These are phyloP conservation scores for Epichloe festucae DNA, from an alignment of 2,329 filamentous ascomycete species.

Conservation along the genomic window DNA sequence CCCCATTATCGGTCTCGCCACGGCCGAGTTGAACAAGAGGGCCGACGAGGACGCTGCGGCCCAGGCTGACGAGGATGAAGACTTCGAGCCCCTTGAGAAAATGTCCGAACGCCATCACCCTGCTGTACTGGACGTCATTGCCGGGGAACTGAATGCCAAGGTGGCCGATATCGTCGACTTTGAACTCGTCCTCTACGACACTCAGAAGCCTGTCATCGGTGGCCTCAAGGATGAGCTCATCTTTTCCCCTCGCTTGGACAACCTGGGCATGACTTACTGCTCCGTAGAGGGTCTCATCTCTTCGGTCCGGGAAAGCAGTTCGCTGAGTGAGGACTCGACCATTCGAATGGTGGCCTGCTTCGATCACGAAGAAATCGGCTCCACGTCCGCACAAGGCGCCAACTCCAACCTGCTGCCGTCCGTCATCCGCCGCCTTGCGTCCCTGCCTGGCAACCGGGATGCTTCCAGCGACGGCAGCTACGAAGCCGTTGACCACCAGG, in stretches of 20 bases:
- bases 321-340: constrained; percentile 61
- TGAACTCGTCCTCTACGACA: constrained; percentile 93
- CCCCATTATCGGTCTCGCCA: constrained; percentile 78
- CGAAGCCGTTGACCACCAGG: constrained; percentile 44
- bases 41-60: constrained; percentile 34
- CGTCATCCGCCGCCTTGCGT: constrained; percentile 74
- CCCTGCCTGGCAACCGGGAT: constrained; percentile 54
- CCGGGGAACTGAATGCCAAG: constrained; percentile 59
- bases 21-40: constrained; percentile 75
- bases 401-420: constrained; percentile 84
- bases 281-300: constrained; percentile 73
- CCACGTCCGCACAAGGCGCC: constrained; percentile 81
- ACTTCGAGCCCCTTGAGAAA: constrained; percentile 63
- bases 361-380: constrained; percentile 96
- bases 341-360: constrained; percentile 93
- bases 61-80: constrained; percentile 27
- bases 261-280: constrained; percentile 94
- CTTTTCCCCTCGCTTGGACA: constrained; percentile 91
- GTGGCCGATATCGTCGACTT: constrained; percentile 75
- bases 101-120: constrained; percentile 80
- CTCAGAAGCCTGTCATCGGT: constrained; percentile 78
- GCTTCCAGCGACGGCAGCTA: constrained; percentile 51
- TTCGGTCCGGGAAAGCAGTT: constrained; percentile 50
- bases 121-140: constrained; percentile 73
- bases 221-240: constrained; percentile 90